Evolutionary conservation across 208 protist species (phyloP).

Genomic region (Leptomonas seymouri): DNA sequence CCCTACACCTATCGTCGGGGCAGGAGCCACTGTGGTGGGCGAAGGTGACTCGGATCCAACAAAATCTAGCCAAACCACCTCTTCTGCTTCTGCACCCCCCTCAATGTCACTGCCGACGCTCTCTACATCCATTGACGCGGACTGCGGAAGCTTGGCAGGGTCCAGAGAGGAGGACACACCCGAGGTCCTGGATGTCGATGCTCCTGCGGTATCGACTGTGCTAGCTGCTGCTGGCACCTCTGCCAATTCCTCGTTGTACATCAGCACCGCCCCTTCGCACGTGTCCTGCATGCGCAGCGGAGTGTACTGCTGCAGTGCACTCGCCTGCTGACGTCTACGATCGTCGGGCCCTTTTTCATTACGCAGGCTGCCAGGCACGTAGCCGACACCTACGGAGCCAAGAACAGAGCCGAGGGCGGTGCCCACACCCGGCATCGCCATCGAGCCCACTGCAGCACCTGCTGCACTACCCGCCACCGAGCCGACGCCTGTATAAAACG

Average conservation of each 20-base stretch:
- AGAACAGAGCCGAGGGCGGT: slow-evolving; percentile 63
- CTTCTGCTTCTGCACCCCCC: slow-evolving; percentile 1
- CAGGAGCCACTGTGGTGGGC: neutral
- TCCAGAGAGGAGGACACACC: neutral
- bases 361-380: slow-evolving; percentile 41
- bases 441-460: slow-evolving; percentile 55
- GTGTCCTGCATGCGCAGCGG: slow-evolving; percentile 30
- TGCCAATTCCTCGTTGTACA: slow-evolving; percentile 24
- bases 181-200: neutral
- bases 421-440: slow-evolving; percentile 67
- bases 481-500: slow-evolving; percentile 32
- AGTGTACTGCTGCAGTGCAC: slow-evolving; percentile 5
- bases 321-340: slow-evolving; percentile 24
- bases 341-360: slow-evolving; percentile 46
- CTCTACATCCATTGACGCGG: neutral
- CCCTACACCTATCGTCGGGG: neutral
- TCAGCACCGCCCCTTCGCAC: slow-evolving; percentile 8
- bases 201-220: too few species aligned
- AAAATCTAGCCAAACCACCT: slow-evolving; percentile 31
- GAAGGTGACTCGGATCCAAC: neutral
- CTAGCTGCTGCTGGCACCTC: neutral
- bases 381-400: slow-evolving; percentile 40
- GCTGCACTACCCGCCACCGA: slow-evolving; percentile 49
- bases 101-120: neutral
- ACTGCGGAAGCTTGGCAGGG: neutral